Base-by-base conservation (phyloP, 106 monocot species). In the Phalaenopsis aphrodite region DNA sequence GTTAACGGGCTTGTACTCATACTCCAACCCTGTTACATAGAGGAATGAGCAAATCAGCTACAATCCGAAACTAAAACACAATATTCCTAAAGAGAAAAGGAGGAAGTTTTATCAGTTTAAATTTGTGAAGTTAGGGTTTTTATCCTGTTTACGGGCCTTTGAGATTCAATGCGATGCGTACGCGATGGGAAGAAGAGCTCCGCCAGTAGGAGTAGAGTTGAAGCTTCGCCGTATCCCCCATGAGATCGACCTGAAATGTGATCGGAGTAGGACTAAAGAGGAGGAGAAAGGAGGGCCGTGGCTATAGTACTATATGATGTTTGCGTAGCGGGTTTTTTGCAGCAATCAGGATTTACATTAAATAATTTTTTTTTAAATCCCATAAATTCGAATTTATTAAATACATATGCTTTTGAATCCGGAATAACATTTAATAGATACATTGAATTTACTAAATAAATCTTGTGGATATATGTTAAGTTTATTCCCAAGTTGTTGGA, bases 1-100 rank as follows among this genome's bases (percentile, higher is more conserved):
- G 72, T 95, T 87, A 65, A 95, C 92, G 21, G 92, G 83, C 79
- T 86, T 95, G 89, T 89, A 92, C 83, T 92, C 92, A 77, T 89
- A 95, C 64, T 90, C 87, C 86, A 95, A 61, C 19, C 92, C 92
- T 95, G 19, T 55, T 66, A 72, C 24, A 79, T 7, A 69, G 5
- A 68, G 10, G 79, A 79, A 77, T n/a, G 77, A 19, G 23, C 16
- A 23, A 43, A 16, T 24, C 1, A 61, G 6, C 55, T 11, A 23
- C 15, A 19, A 38, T 66, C 19, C n/a, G 55, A 30, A 12, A 42
- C 30, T 21, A 76, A 55, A 46, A 61, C 74, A 9, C 39, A 16
- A 41, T 38, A 8, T 61, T 64, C 19, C 69, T 30, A 30, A 36
- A 21, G n/a, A n/a, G 45, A 24, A 5, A 61, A 15, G 77, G 14